These are phyloP conservation scores for Pochonia chlamydosporia DNA, from an alignment of 2,329 filamentous ascomycete species.

Conservation along the genomic window DNA sequence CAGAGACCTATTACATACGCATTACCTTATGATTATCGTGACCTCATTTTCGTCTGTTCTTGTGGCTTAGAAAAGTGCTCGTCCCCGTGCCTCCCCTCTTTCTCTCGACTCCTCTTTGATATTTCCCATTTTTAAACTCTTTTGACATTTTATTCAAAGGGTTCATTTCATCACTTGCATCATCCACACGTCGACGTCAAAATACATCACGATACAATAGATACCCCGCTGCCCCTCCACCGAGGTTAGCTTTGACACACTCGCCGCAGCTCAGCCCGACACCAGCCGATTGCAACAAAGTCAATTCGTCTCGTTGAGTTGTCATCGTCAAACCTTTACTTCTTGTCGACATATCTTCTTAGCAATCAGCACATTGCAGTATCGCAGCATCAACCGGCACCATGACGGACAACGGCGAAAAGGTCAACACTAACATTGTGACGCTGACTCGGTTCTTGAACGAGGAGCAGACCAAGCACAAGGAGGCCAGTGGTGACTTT, in stretches of 20 bases:
- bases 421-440: constrained; percentile 92
- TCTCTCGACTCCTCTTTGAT: background rate
- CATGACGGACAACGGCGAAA: constrained; percentile 50
- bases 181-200: background rate
- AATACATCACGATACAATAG: background rate
- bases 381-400: background rate
- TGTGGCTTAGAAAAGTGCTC: background rate
- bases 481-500: constrained; percentile 96
- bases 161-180: no score
- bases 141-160: no score
- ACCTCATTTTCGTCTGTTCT: background rate
- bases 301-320: background rate
- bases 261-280: constrained; percentile 1
- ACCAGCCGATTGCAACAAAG: constrained; percentile 6
- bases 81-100: background rate
- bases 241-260: constrained; percentile 6
- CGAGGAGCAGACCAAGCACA: constrained; percentile 89
- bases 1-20: no score
- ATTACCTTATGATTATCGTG: background rate
- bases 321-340: background rate
- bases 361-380: background rate
- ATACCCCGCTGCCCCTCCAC: constrained; percentile 5
- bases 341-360: no score
- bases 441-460: constrained; percentile 94
- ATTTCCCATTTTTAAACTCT: background rate